Base-by-base conservation (phyloP, 2,329 filamentous ascomycete genomes). In the Pyrenochaeta sp. region DNA sequence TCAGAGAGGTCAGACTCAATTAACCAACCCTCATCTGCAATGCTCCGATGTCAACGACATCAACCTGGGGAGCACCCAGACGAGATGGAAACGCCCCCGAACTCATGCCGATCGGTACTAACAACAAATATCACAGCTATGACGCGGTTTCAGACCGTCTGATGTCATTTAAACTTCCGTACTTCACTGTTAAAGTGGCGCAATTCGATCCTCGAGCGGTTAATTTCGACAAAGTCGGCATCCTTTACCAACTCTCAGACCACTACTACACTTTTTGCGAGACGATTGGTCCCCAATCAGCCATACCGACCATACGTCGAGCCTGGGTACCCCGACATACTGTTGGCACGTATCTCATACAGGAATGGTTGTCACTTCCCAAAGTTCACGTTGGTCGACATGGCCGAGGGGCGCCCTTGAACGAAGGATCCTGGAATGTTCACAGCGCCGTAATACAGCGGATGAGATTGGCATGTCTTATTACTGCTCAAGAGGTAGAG, bases 221-320 rank as follows among this genome's bases (percentile, higher is more conserved):
- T 27, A 31, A 56, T 15, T 12, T 53, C 12, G 42, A 56, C 20
- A 31, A 36, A 14, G 23, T 53, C 23, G 54, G 54, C 6, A 53
- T 56, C 23, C 29, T 46, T 4, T 53, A 46, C 45, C 29, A 53
- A 27, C 46, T 45, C 7, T 14, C 7, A 2, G 31, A 46, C 30
- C 4, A 18, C 23, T 53, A 33, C 14, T 53, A 39, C 49, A 20
- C 46, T 20, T 14, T 46, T n/a, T 14, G 36, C 15, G 30, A 29
- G 21, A n/a, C 27, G 6, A 17, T 36, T 15, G 18, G 30, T 7
- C 41, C 33, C 2, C 14, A 35, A 21, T 12, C 29, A 1, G 12
- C 20, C 12, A 5, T 7, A 17, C 12, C 23, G 2, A 7, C 31
- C 6, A 21, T 27, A 0, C 40, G 14, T 18, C 18, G 29, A 15